Conservation (phyloP, 208 protist genomes). For the Crithidia mellificae region DNA sequence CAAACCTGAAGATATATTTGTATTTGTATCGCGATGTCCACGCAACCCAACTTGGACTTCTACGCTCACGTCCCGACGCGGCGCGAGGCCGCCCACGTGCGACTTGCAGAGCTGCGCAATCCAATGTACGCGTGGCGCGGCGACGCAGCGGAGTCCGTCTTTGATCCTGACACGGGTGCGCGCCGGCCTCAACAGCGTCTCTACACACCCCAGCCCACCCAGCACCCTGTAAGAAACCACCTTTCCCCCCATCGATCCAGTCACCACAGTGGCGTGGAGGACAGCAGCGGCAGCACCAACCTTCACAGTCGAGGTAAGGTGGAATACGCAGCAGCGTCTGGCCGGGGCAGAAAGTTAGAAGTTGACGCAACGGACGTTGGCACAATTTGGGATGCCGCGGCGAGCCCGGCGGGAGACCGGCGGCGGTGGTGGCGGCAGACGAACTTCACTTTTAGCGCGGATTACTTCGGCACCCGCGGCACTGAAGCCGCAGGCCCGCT, state of each 20-base stretch:
- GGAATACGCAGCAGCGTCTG: too few relatives aligned
- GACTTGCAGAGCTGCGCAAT: conserved; percentile 40
- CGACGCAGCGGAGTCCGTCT: conserved; percentile 19
- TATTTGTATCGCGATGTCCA: conserved; percentile 23
- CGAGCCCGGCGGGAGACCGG: conserved; percentile 23
- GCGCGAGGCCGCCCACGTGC: conserved; percentile 16
- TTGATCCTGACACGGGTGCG: conserved; percentile 29
- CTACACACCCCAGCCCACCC: conserved; percentile 22
- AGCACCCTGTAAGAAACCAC: too few relatives aligned
- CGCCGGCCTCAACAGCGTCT: conserved; percentile 4
- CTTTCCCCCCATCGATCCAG: too few relatives aligned
- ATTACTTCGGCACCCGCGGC: conserved; percentile 23
- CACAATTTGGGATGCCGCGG: conserved; percentile 31
- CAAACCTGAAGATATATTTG: neutral
- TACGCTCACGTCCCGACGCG: conserved; percentile 34
- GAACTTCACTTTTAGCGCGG: conserved; percentile 27
- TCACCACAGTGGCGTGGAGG: too few relatives aligned
- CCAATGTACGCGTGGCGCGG: conserved; percentile 53
- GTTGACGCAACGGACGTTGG: neutral
- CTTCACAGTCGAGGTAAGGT: too few relatives aligned
- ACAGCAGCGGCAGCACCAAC: neutral
- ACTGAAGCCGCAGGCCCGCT: neutral
- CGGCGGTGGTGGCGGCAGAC: conserved; percentile 39
- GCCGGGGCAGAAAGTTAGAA: neutral
- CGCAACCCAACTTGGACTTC: conserved; percentile 40